phyloP scores from a whole-genome alignment of 2,329 filamentous ascomycete genomes.

The Aspergillus novofumigatus region DNA sequence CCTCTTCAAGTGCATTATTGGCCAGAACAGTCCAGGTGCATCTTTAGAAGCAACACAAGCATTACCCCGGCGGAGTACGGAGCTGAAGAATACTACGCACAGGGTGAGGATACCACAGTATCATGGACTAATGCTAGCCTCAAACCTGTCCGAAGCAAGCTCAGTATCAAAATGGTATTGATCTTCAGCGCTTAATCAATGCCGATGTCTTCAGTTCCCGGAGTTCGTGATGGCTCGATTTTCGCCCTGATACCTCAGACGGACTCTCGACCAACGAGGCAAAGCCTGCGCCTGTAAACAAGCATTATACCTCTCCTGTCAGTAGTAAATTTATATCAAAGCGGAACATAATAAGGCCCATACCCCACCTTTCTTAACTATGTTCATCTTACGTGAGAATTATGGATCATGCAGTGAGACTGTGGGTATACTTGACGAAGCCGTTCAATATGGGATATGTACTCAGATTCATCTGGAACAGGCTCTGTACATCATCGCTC shows the following conservation, averaged over 20 bases:
- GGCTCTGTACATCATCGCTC: no score
- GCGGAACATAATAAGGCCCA: no score
- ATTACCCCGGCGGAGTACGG: not conserved
- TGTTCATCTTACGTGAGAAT: not conserved
- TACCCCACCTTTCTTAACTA: no score
- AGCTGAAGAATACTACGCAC: not conserved
- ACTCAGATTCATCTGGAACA: no score
- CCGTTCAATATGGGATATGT: no score
- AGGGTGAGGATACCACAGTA: not conserved
- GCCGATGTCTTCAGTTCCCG: not conserved
- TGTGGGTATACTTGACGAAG: not conserved
- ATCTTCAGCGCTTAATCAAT: not conserved
- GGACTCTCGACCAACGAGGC: not conserved
- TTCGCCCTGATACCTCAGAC: not conserved
- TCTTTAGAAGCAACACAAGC: not conserved
- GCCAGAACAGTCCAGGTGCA: not conserved
- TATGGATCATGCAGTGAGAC: not conserved
- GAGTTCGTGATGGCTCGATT: not conserved
- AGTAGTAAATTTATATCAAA: no score
- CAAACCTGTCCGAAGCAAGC: not conserved
- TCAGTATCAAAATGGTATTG: not conserved
- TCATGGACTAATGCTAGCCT: not conserved
- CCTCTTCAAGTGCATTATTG: not conserved
- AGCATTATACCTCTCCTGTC: not conserved
- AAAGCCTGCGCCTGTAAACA: not conserved